These are phyloP conservation scores for Paramyrothecium sp. DNA, from an alignment of 2,329 filamentous ascomycete genomes.

Conservation along the genomic window DNA sequence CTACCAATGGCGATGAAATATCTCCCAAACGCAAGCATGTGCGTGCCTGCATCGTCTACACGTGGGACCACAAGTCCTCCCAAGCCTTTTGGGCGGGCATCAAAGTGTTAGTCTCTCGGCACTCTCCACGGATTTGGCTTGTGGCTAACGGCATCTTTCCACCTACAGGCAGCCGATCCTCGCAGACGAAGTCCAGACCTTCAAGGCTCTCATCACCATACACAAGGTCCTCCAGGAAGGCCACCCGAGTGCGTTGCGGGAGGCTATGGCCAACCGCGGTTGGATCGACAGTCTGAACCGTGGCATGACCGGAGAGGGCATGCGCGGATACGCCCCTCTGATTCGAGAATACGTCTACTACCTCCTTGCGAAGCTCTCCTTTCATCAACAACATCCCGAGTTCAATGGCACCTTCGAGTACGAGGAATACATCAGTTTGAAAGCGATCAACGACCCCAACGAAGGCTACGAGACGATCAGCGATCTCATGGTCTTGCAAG, in stretches of 20 bases:
- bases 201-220: conserved; percentile 95
- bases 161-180: conserved; percentile 84
- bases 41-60: conserved; percentile 95
- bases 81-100: conserved; percentile 95
- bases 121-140: neutral
- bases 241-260: conserved; percentile 81
- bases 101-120: conserved; percentile 76
- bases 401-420: conserved; percentile 99
- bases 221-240: conserved; percentile 98
- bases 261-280: conserved; percentile 81
- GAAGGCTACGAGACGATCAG: conserved; percentile 97
- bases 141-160: neutral
- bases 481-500: conserved; percentile 93
- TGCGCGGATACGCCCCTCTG: conserved; percentile 86
- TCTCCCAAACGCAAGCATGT: conserved; percentile 87
- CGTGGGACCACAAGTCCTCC: conserved; percentile 97
- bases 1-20: conserved; percentile 66
- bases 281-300: conserved; percentile 94
- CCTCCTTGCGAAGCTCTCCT: conserved; percentile 89
- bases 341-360: conserved; percentile 98
- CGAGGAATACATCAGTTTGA: conserved; percentile 97
- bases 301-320: conserved; percentile 77
- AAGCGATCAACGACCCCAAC: conserved; percentile 97
- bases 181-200: conserved; percentile 97
- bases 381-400: conserved; percentile 93